phyloP scores from a whole-genome alignment of 2,329 filamentous ascomycete genomes.

The Ascocoryne sarcoides region DNA sequence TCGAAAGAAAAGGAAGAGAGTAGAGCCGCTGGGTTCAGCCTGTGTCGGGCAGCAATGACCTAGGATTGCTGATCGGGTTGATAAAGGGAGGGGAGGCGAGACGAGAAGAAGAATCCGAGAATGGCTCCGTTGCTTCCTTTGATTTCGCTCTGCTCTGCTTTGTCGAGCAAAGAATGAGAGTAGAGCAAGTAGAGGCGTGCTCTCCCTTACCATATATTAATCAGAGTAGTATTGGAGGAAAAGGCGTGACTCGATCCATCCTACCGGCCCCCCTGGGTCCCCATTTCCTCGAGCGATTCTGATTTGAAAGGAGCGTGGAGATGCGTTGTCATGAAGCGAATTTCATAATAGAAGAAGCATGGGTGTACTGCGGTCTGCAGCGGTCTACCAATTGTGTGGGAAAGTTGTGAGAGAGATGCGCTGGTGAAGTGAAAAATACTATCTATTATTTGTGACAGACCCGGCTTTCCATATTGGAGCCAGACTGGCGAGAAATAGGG shows the following conservation, averaged over 20 bases:
- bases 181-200: too few relatives aligned
- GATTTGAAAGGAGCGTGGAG: neutral
- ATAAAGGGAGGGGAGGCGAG: neutral
- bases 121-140: too few relatives aligned
- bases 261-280: neutral
- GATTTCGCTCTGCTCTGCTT: too few relatives aligned
- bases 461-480: neutral
- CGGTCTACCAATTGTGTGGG: slow-evolving; percentile 2
- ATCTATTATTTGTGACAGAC: neutral
- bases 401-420: slow-evolving; percentile 2
- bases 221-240: neutral
- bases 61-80: neutral
- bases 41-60: slow-evolving; percentile 25
- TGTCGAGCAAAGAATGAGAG: too few relatives aligned
- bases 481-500: too few relatives aligned
- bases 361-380: slow-evolving; percentile 2
- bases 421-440: slow-evolving; percentile 3
- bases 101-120: too few relatives aligned
- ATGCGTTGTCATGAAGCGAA: slow-evolving; percentile 2
- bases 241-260: neutral
- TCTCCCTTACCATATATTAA: neutral
- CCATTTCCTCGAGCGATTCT: neutral
- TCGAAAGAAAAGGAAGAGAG: neutral
- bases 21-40: slow-evolving; percentile 16
- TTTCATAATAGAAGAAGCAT: neutral